Conservation (phyloP, 1,139 yeast genomes). For the Suhomyces yuchorum region DNA sequence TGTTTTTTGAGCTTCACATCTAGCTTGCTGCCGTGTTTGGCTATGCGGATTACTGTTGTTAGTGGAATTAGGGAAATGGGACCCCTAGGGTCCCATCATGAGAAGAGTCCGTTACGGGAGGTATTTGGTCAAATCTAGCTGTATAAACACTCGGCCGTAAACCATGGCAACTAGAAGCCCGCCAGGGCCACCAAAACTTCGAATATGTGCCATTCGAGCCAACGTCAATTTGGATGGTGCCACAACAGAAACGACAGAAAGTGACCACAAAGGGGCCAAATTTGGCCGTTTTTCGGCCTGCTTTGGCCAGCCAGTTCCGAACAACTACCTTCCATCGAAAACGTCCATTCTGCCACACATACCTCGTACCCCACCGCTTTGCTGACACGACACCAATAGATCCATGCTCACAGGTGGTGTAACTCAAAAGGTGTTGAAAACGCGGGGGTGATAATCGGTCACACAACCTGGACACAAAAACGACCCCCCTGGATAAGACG, state of each 20-base stretch:
- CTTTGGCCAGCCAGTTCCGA: neutral
- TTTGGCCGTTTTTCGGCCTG: neutral
- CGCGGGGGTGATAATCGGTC: slow-evolving; percentile 9
- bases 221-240: neutral
- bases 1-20: slow-evolving; percentile 20
- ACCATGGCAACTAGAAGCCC: neutral
- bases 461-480: slow-evolving; percentile 1
- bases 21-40: slow-evolving; percentile 8
- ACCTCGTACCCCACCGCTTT: slow-evolving; percentile 28
- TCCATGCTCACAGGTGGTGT: slow-evolving; percentile 17
- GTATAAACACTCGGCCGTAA: neutral
- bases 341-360: slow-evolving; percentile 15
- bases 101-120: neutral
- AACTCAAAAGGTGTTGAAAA: slow-evolving; percentile 2
- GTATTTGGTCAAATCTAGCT: neutral
- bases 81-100: neutral
- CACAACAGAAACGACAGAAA: neutral
- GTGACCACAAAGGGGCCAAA: neutral
- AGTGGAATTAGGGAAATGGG: neutral
- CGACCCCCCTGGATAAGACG: neutral
- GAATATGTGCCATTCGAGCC: neutral
- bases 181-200: neutral
- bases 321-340: neutral
- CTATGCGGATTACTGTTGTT: slow-evolving; percentile 12
- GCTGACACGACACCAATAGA: slow-evolving; percentile 25